Evolutionary conservation across 2,329 filamentous ascomycete genomes (phyloP), one percentile per base, ranked within the genome.

Genomic region (Harringtonia aguacate): DNA sequence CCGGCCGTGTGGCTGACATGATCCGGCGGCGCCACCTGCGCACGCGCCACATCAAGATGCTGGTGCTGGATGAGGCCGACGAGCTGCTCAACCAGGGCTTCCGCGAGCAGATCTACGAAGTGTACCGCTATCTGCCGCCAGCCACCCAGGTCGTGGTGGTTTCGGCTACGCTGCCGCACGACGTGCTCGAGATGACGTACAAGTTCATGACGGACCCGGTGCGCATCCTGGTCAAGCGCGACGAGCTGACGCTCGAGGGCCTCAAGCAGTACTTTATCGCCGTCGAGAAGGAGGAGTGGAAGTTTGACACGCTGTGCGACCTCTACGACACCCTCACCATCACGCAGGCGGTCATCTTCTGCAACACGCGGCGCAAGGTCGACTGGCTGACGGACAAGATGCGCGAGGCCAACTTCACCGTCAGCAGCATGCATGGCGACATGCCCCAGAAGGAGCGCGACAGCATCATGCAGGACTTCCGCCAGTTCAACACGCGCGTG

Each of bases 191-290:
- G 65, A 95, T 98, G 85, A 98, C 92, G 28, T 97, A 90, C 54
- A 97, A 97, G 66, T 98, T 98, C 75, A 98, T 98, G 92, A 95
- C 87, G 22, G 90, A 97, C 57, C 90, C 90, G 1, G 90, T 95
- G 37, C 84, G 90, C 53, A 94, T 97, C 58, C 76, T 97, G 22
- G 90, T 97, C 63, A 95, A 97, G 79, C 89, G 89, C 81, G 92
- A 97, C 65, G 92, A 98, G 64, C 70, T 98, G 72, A 98, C 92
- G 3, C 79, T 98, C 41, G 92, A 97, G 68, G 92, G 92, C 46
- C 74, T 98, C 41, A 97, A 97, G 71, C 92, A 98, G 64, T 98
- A 95, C 72, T 98, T 95, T 62, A 97, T 98, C 57, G 92, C 92
- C 2, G 92, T 97, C 18, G 92, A 98, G 67, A 97, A 95, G 72